Conservation (phyloP, 441 rosid genomes). For the Erysimum pusillum region DNA sequence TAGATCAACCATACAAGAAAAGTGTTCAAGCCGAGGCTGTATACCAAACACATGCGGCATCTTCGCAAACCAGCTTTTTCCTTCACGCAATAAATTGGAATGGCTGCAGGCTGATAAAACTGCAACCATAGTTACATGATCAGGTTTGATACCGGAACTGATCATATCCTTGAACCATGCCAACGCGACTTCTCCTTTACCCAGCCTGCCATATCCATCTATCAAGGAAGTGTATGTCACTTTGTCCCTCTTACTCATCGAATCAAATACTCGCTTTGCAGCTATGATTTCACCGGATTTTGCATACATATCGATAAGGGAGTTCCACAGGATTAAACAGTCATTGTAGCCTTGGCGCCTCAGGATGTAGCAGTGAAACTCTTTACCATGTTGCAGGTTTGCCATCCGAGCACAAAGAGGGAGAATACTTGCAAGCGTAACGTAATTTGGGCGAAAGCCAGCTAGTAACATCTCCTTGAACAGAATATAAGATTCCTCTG, state of each 20-base stretch:
- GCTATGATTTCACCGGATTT: conserved; percentile 64
- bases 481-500: conserved; percentile 63
- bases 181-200: conserved; percentile 62
- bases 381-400: conserved; percentile 74
- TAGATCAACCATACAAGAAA: conserved; percentile 77
- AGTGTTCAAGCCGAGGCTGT: conserved; percentile 68
- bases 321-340: conserved; percentile 65
- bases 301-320: conserved; percentile 82
- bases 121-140: conserved; percentile 78
- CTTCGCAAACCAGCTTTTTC: conserved; percentile 59
- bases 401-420: conserved; percentile 73
- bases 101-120: conserved; percentile 88
- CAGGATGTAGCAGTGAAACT: conserved; percentile 73
- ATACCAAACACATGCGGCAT: conserved; percentile 57
- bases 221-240: conserved; percentile 87
- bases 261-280: conserved; percentile 64
- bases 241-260: conserved; percentile 61
- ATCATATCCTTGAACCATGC: conserved; percentile 66
- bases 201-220: conserved; percentile 71
- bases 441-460: conserved; percentile 72
- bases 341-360: conserved; percentile 57
- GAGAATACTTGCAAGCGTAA: conserved; percentile 75
- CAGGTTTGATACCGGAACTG: conserved; percentile 59
- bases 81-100: conserved; percentile 64
- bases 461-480: conserved; percentile 65